Evolutionary conservation across 441 rosid species (phyloP).

Genomic region (Monsonia emarginata): DNA sequence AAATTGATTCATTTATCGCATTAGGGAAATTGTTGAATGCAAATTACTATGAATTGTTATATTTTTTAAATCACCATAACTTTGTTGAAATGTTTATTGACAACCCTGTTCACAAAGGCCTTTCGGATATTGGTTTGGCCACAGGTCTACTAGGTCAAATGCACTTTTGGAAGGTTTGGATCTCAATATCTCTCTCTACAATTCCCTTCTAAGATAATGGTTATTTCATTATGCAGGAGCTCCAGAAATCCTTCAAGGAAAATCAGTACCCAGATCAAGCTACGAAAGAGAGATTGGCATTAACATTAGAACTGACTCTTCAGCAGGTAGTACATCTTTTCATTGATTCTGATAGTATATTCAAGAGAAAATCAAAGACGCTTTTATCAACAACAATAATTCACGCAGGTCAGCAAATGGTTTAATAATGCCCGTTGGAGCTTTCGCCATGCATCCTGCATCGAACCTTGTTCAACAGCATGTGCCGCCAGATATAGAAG

Average conservation of each 20-base stretch:
- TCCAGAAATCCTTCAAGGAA: conserved; percentile 42
- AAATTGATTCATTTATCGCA: not conserved
- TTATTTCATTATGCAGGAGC: conserved; percentile 40
- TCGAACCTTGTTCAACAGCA: conserved; percentile 15
- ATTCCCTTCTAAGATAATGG: not conserved
- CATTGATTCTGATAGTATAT: conserved; percentile 7
- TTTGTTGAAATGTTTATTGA: too few relatives aligned
- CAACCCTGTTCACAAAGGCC: not conserved
- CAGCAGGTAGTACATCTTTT: conserved; percentile 42
- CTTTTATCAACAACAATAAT: too few relatives aligned
- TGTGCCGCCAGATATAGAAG: conserved; percentile 16
- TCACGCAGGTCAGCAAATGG: conserved; percentile 69
- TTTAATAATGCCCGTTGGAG: conserved; percentile 74
- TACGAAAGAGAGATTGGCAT: conserved; percentile 49
- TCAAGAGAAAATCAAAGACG: not conserved
- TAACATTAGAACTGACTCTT: conserved; percentile 51
- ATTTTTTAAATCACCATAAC: not conserved
- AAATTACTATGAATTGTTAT: not conserved
- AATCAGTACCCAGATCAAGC: conserved; percentile 63
- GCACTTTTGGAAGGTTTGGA: not conserved
- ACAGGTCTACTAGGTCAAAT: not conserved
- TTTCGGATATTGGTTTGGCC: not conserved
- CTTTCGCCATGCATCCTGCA: conserved; percentile 33
- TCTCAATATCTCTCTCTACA: not conserved
- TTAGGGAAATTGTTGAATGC: not conserved